Evolutionary conservation across 495 filamentous ascomycete genomes (phyloP).

Genomic region (Corynascus novoguineensis): DNA sequence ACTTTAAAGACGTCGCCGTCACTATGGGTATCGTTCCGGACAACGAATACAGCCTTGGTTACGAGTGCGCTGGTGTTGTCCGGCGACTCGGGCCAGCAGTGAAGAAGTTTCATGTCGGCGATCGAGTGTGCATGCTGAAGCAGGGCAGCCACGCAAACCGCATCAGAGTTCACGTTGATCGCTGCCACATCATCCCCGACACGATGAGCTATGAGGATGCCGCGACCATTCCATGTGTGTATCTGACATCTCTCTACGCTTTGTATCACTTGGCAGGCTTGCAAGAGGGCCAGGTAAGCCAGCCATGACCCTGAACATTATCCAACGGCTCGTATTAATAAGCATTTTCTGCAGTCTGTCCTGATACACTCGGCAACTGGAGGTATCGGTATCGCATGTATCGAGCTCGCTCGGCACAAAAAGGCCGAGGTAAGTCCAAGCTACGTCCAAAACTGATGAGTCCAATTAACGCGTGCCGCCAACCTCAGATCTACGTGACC

Average conservation of each 20-base stretch:
- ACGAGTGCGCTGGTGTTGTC: background rate
- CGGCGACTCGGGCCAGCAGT: background rate
- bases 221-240: too few species aligned
- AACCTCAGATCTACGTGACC: conserved; percentile 45
- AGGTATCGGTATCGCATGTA: conserved; percentile 43
- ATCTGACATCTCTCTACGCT: too few species aligned
- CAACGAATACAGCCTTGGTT: background rate
- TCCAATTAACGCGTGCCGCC: conserved; percentile 42
- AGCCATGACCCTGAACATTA: too few species aligned
- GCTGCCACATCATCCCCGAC: too few species aligned
- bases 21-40: background rate
- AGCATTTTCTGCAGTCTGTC: too few species aligned
- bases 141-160: background rate
- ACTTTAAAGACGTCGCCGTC: background rate
- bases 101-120: background rate
- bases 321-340: too few species aligned
- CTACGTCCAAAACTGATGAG: conserved; percentile 35
- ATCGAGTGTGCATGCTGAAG: background rate
- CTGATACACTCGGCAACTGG: conserved; percentile 49
- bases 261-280: conserved; percentile 1
- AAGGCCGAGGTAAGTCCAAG: conserved; percentile 40
- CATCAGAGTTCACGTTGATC: too few species aligned
- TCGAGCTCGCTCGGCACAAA: conserved; percentile 43
- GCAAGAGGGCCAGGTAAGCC: conserved; percentile 28
- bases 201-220: too few species aligned